Percentiles rank a stretch among this genome's conserved stretches.
phyloP scores from a whole-genome alignment of 805 yeast genomes.

The Ogataea paradorogensis region DNA sequence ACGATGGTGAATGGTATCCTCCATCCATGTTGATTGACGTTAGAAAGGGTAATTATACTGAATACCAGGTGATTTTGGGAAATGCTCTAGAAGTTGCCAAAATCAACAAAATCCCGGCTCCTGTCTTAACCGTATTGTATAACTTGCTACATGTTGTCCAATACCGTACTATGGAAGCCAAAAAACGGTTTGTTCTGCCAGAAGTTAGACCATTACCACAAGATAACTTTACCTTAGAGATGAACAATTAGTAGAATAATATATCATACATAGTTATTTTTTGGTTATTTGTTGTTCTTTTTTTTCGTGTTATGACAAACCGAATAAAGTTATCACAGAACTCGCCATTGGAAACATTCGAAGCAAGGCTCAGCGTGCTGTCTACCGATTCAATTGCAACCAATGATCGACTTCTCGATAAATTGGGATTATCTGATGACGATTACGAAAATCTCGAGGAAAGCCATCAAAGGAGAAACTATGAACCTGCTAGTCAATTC shows the following conservation, averaged over 20 bases:
- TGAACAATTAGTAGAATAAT: conserved; percentile 3
- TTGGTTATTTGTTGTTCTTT: neutral
- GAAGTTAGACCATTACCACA: conserved; percentile 29
- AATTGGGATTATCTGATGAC: conserved; percentile 31
- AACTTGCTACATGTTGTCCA: conserved; percentile 31
- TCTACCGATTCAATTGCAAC: conserved; percentile 29
- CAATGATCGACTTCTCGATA: conserved; percentile 34
- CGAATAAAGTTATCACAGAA: conserved; percentile 6
- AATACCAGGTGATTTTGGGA: conserved; percentile 43
- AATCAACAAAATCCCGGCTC: conserved; percentile 31
- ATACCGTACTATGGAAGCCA: conserved; percentile 32
- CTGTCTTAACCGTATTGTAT: conserved; percentile 28
- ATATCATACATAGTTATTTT: too few species aligned
- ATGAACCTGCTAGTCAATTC: conserved; percentile 30
- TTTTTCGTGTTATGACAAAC: conserved; percentile 8
- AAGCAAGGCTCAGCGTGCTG: conserved; percentile 18
- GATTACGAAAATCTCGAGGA: conserved; percentile 25
- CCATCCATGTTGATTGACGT: conserved; percentile 51
- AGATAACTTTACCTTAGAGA: conserved; percentile 21
- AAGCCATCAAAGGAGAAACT: conserved; percentile 7
- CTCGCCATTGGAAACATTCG: conserved; percentile 6
- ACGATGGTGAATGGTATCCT: conserved; percentile 41
- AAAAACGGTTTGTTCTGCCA: conserved; percentile 30
- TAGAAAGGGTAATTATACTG: conserved; percentile 40
- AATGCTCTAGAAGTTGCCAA: conserved; percentile 36